phyloP scores from a whole-genome alignment of 768 basidiomycete genomes.

The Amylocystis lapponica region DNA sequence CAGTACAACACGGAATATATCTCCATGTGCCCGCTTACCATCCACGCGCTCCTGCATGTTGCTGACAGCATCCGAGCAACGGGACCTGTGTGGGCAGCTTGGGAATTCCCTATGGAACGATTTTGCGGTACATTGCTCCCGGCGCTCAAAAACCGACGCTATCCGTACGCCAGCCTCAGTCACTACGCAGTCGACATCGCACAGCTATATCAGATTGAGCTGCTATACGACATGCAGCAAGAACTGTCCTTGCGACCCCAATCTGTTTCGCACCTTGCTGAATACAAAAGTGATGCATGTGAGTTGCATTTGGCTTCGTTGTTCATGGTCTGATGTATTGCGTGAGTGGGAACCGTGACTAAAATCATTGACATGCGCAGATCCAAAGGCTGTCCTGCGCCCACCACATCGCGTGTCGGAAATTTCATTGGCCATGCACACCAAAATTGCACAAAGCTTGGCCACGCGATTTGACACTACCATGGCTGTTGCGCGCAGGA shows the following conservation, averaged over 20 bases:
- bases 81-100: slow-evolving; percentile 19
- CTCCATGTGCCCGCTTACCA: slow-evolving; percentile 22
- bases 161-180: slow-evolving; percentile 9
- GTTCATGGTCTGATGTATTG: too few species aligned
- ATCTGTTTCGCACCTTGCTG: neutral
- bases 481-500: neutral
- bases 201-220: neutral
- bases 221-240: neutral
- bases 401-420: neutral
- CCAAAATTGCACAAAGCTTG: neutral
- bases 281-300: slow-evolving; percentile 8
- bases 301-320: slow-evolving; percentile 2
- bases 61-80: slow-evolving; percentile 14
- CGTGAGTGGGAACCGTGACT: too few species aligned
- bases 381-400: neutral
- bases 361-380: neutral
- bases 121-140: slow-evolving; percentile 16
- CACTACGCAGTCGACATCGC: neutral
- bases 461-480: neutral
- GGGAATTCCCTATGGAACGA: slow-evolving; percentile 23
- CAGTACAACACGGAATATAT: slow-evolving; percentile 15
- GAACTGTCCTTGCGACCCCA: neutral
- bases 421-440: neutral
- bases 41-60: slow-evolving; percentile 26
- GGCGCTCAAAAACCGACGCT: slow-evolving; percentile 10